phyloP scores from a whole-genome alignment of 2,329 filamentous ascomycete species.

The Passalora sequoiae region DNA sequence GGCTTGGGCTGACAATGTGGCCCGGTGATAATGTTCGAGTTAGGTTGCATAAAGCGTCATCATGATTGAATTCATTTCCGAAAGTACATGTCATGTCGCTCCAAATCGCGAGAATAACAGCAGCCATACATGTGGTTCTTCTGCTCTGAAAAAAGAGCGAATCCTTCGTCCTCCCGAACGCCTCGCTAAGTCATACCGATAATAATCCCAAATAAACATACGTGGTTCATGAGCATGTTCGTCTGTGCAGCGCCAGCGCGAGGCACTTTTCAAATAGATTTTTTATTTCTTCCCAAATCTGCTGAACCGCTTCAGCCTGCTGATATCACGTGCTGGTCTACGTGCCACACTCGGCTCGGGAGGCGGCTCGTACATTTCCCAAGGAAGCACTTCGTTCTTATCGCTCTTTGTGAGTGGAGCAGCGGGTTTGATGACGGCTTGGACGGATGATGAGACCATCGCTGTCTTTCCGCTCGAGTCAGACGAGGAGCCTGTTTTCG shows the following conservation, averaged over 20 bases:
- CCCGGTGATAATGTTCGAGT: slow-evolving; percentile 23
- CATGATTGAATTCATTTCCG: too few species aligned
- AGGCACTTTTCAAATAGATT: too few species aligned
- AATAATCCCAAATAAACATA: neutral
- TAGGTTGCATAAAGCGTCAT: slow-evolving; percentile 15
- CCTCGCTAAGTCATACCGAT: slow-evolving; percentile 8
- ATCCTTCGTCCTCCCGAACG: slow-evolving; percentile 1
- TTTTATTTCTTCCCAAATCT: slow-evolving; percentile 10
- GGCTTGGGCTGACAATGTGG: slow-evolving; percentile 27
- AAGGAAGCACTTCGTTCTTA: slow-evolving; percentile 15
- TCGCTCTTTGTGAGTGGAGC: neutral
- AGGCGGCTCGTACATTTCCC: slow-evolving; percentile 15
- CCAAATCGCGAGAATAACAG: neutral
- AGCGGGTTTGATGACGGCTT: neutral
- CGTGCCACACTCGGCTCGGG: neutral
- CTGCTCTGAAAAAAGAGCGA: too few species aligned
- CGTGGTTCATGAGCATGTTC: too few species aligned
- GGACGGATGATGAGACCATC: too few species aligned
- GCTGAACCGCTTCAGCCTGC: slow-evolving; percentile 12
- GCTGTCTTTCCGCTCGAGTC: neutral
- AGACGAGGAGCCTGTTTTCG: neutral
- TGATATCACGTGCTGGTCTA: neutral
- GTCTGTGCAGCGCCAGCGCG: neutral
- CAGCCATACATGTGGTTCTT: too few species aligned
- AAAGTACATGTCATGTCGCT: neutral